Evolutionary conservation across 305 asterid species (phyloP), one percentile per base, ranked within the genome.

Genomic region (Fraxinus greggii): DNA sequence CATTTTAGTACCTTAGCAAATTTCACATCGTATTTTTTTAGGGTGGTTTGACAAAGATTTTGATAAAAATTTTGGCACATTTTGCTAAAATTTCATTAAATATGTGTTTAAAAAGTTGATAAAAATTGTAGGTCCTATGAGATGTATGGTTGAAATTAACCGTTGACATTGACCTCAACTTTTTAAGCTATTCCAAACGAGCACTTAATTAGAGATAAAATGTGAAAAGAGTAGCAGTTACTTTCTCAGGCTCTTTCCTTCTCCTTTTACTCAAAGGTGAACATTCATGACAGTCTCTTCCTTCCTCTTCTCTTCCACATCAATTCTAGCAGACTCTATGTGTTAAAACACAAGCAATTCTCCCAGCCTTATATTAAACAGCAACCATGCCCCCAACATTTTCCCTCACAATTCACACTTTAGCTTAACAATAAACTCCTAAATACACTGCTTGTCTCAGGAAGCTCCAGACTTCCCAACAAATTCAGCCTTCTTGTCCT

Each of bases 381-480:
- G 42, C 40, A 29, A 70, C 13, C 26, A 70, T 70, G 76, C 42
- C 73, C 19, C 42, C 76, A 29, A 32, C 24, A 70, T 32, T 70
- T 15, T 7, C 76, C 40, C 26, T 70, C 24, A 32, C 12, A 70
- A 32, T 29, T 70, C 42, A 70, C 24, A 70, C 26, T 32, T 15
- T 17, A 70, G 76, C 45, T 3, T 70, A 32, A 32, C 45, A 32
- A 5, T 15, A n/a, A 17, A 70, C 40, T 70, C 42, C 76, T 29
- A 70, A 70, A 31, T 70, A 31, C 40, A 70, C 12, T 70, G 76
- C 24, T 70, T 31, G 42, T 70, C 76, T 70, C 76, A 17, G 76
- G 40, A 17, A 70, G 76, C 76, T 70, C 24, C 76, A 70, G 76
- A 70, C 9, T 70, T 70, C 24, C 12, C 40, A 29, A 70, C 40